phyloP scores from a whole-genome alignment of 345 rosid genomes.

The Murraya paniculata region DNA sequence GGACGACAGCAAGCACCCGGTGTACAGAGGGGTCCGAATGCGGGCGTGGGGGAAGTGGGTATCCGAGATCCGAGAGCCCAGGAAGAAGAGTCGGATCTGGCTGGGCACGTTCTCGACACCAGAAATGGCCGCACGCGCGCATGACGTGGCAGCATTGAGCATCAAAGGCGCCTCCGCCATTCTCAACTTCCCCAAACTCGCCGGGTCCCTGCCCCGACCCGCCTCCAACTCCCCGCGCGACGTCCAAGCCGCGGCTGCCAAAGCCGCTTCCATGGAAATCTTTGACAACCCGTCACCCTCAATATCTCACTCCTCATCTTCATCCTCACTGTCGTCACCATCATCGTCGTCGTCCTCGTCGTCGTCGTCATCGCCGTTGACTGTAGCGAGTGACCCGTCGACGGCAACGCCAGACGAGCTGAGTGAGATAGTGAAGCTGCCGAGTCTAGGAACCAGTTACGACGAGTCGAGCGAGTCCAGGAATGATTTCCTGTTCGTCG shows the following conservation, averaged over 20 bases:
- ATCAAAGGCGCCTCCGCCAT: slow-evolving; percentile 82
- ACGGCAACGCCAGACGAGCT: slow-evolving; percentile 55
- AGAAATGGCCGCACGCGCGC: slow-evolving; percentile 98
- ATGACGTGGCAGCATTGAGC: slow-evolving; percentile 90
- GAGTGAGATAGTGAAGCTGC: slow-evolving; percentile 81
- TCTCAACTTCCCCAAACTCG: slow-evolving; percentile 82
- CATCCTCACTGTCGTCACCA: slow-evolving; percentile 11
- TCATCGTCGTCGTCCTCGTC: slow-evolving; percentile 18
- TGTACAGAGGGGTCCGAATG: slow-evolving; percentile 86
- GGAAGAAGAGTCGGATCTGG: slow-evolving; percentile 96
- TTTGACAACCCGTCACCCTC: neutral
- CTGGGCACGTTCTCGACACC: slow-evolving; percentile 88
- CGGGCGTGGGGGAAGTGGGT: slow-evolving; percentile 98
- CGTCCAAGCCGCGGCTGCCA: slow-evolving; percentile 86
- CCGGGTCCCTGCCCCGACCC: slow-evolving; percentile 72
- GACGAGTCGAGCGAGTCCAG: slow-evolving; percentile 40
- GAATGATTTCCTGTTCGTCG: slow-evolving; percentile 60
- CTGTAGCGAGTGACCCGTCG: slow-evolving; percentile 35
- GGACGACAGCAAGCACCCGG: slow-evolving; percentile 43
- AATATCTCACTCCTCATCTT: neutral
- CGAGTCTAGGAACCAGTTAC: slow-evolving; percentile 57
- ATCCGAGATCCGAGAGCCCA: slow-evolving; percentile 94
- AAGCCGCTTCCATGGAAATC: slow-evolving; percentile 77
- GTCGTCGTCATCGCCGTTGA: slow-evolving; percentile 24
- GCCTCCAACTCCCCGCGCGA: slow-evolving; percentile 71